A percentile compares a stretch with the other conserved stretches of the same genome.
phyloP scores from a whole-genome alignment of 768 basidiomycete genomes.

The Boletus patriciae region DNA sequence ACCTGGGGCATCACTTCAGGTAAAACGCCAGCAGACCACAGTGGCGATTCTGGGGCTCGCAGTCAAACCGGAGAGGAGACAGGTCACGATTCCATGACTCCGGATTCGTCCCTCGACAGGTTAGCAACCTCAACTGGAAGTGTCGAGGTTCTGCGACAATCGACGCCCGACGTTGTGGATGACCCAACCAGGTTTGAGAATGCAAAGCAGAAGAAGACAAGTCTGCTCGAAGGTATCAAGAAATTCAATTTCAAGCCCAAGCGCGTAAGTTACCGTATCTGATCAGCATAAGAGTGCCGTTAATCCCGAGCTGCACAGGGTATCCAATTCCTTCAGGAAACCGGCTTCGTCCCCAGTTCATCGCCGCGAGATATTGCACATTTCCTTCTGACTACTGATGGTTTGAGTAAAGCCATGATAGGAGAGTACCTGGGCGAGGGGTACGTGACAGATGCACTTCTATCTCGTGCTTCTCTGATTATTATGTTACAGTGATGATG shows the following conservation, averaged over 20 bases:
- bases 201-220: conserved; percentile 96
- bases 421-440: conserved; percentile 98
- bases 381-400: conserved; percentile 87
- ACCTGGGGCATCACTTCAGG: conserved; percentile 75
- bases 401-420: conserved; percentile 92
- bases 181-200: conserved; percentile 92
- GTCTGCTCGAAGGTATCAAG: conserved; percentile 89
- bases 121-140: conserved; percentile 48
- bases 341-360: conserved; percentile 77
- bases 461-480: conserved; percentile 3
- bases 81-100: conserved; percentile 49
- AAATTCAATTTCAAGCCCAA: conserved; percentile 99
- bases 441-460: conserved; percentile 45
- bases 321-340: conserved; percentile 82
- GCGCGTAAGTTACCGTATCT: conserved; percentile 52
- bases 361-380: conserved; percentile 76
- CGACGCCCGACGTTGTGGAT: conserved; percentile 80
- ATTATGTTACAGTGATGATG: conserved; percentile 63
- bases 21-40: conserved; percentile 34
- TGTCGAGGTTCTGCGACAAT: conserved; percentile 57
- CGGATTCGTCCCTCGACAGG: conserved; percentile 58
- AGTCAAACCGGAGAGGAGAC: conserved; percentile 55
- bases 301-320: conserved; percentile 52
- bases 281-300: neutral
- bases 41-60: conserved; percentile 42